These are phyloP conservation scores for Apiospora koreana DNA, from an alignment of 2,329 filamentous ascomycete genomes.

Conservation along the genomic window DNA sequence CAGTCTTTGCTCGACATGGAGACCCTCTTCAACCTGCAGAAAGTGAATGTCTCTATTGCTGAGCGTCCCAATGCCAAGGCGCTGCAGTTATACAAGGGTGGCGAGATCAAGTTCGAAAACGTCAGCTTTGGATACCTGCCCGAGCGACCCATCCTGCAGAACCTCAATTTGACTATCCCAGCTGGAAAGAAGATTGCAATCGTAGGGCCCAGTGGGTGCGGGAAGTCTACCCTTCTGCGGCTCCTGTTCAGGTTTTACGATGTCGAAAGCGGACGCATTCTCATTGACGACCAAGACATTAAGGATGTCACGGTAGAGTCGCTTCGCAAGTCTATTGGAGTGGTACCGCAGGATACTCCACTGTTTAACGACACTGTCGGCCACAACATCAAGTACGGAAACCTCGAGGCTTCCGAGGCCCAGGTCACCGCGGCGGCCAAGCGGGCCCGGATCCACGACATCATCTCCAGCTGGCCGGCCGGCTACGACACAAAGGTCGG, in stretches of 20 bases:
- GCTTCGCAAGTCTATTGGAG: conserved; percentile 81
- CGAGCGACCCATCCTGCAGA: conserved; percentile 82
- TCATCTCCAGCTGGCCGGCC: conserved; percentile 77
- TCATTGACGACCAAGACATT: conserved; percentile 92
- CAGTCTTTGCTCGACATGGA: conserved; percentile 98
- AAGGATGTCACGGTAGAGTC: conserved; percentile 80
- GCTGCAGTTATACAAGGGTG: conserved; percentile 72
- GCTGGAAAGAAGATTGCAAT: conserved; percentile 95
- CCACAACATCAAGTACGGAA: conserved; percentile 93
- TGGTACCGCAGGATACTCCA: conserved; percentile 95
- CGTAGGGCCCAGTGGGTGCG: conserved; percentile 92
- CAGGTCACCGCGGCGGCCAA: conserved; percentile 76
- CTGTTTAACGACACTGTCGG: conserved; percentile 96
- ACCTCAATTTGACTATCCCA: conserved; percentile 85
- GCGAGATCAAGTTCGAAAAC: conserved; percentile 92
- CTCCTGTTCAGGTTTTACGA: conserved; percentile 96
- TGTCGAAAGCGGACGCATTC: conserved; percentile 78
- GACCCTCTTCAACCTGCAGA: conserved; percentile 95
- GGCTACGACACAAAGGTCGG: conserved; percentile 90
- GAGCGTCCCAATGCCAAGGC: conserved; percentile 75
- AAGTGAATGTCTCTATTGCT: conserved; percentile 86
- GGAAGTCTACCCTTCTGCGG: conserved; percentile 90
- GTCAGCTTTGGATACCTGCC: conserved; percentile 91
- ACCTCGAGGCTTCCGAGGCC: conserved; percentile 73
- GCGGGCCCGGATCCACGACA: conserved; percentile 82